Conservation (phyloP, 2,329 filamentous ascomycete genomes). For the Aspergillus jensenii region DNA sequence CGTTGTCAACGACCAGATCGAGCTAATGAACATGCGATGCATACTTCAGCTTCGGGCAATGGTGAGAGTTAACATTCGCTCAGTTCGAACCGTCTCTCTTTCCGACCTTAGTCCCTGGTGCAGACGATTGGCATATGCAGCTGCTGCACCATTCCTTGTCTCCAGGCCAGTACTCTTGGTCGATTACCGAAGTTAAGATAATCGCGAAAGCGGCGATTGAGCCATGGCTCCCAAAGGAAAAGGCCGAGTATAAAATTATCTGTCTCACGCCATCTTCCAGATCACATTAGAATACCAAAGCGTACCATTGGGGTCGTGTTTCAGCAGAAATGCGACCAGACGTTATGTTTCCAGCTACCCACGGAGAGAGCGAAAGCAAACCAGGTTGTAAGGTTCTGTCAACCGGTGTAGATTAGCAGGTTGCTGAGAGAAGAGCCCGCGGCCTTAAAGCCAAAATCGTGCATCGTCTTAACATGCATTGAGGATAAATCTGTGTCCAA, state of each 20-base stretch:
- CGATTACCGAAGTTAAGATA: neutral
- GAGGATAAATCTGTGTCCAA: slow-evolving; percentile 7
- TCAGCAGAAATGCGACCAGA: neutral
- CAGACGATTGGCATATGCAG: neutral
- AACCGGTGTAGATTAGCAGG: neutral
- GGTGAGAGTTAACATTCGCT: neutral
- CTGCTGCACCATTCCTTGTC: neutral
- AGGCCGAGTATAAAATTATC: neutral
- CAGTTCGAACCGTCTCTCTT: neutral
- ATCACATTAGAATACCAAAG: neutral
- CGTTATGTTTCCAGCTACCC: neutral
- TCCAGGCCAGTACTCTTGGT: neutral
- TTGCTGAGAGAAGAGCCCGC: neutral
- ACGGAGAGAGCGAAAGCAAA: neutral
- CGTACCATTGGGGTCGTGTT: neutral
- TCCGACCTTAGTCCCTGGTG: neutral
- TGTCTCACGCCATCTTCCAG: neutral
- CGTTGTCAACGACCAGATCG: neutral
- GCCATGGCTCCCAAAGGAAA: neutral
- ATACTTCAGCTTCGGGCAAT: neutral
- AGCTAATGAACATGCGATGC: neutral
- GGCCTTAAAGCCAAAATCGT: slow-evolving; percentile 2
- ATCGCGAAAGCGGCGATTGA: neutral
- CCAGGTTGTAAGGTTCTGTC: neutral
- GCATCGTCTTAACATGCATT: slow-evolving; percentile 2